phyloP scores from a whole-genome alignment of 768 basidiomycete species.

The Tulasnella sp. region DNA sequence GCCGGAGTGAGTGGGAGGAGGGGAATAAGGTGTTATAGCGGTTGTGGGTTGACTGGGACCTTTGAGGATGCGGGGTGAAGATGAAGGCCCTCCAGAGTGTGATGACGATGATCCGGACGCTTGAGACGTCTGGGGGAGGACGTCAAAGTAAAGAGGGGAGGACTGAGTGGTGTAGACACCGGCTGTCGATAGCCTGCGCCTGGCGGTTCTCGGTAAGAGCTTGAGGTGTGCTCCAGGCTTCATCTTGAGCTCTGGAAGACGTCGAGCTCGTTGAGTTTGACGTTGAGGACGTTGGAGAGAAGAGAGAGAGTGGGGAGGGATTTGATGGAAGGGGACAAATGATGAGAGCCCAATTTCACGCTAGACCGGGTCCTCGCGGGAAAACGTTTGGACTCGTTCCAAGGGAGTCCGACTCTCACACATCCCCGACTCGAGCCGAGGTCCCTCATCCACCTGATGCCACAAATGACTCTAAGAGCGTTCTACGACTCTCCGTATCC shows the following conservation, averaged over 20 bases:
- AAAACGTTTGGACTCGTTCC: background rate
- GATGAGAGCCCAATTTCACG: constrained; percentile 1
- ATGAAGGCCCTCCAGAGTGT: background rate
- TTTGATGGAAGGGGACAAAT: background rate
- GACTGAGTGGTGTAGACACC: background rate
- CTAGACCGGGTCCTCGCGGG: background rate
- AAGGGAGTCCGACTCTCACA: background rate
- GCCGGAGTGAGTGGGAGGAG: background rate
- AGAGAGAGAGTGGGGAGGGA: background rate
- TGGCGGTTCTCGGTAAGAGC: too few relatives aligned
- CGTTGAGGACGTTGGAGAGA: background rate
- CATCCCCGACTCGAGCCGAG: background rate
- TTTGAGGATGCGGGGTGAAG: background rate
- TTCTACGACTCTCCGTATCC: background rate
- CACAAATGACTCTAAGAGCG: background rate
- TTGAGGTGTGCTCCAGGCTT: background rate
- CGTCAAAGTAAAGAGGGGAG: background rate
- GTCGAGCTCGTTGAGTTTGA: background rate
- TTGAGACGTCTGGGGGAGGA: background rate
- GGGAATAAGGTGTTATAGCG: background rate
- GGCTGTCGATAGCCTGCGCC: background rate
- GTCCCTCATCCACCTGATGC: background rate
- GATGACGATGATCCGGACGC: background rate
- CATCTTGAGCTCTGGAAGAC: background rate
- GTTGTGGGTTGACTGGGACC: background rate